Evolutionary conservation across 2,329 filamentous ascomycete genomes (phyloP), one percentile per base, ranked within the genome.

Genomic region (Diaporthe sp.): DNA sequence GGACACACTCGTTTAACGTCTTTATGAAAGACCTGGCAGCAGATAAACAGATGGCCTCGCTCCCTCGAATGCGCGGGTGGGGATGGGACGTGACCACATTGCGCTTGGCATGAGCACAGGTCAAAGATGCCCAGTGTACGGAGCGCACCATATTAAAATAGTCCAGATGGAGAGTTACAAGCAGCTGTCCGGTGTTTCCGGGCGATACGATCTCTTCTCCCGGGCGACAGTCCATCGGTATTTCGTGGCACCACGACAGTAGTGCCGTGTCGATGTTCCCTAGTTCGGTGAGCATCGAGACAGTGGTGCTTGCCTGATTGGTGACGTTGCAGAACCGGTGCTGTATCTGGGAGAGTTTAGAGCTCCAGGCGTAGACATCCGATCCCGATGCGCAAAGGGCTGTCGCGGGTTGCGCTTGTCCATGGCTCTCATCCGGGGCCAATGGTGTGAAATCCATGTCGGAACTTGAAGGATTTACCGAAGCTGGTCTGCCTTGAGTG

Each of bases 151-250:
- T 65, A 42, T 65, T 49, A 3, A 65, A 65, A 12, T 65, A 65
- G 25, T 65, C 61, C 28, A 65, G 2, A 8, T 65, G 61, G 17
- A 65, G 61, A 34, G 61, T 34, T 8, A 44, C 25, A 22, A 65
- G 25, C 5, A 65, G 61, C 13, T 65, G 15, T 15, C 61, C 42
- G 3, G 28, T 49, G 9, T 49, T 13, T 2, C 25, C 61, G 1
- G 61, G 28, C 17, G 61, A 31, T 1, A 65, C 15, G 2, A 65
- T 65, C 9, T 65, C 61, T 25, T 65, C 61, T 22, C 61, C 61
- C 2, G 61, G 61, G 8, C 61, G 61, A n/a, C 42, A 65, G 61
- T 65, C 61, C 42, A 49, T 65, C 10, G 61, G 61, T 49, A 65
- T 49, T 1, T 65, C 42, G 15, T 49, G 42, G 42, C 61, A 65